These are phyloP conservation scores for Neurospora tetraspora DNA, from an alignment of 495 filamentous ascomycete species.

Conservation along the genomic window DNA sequence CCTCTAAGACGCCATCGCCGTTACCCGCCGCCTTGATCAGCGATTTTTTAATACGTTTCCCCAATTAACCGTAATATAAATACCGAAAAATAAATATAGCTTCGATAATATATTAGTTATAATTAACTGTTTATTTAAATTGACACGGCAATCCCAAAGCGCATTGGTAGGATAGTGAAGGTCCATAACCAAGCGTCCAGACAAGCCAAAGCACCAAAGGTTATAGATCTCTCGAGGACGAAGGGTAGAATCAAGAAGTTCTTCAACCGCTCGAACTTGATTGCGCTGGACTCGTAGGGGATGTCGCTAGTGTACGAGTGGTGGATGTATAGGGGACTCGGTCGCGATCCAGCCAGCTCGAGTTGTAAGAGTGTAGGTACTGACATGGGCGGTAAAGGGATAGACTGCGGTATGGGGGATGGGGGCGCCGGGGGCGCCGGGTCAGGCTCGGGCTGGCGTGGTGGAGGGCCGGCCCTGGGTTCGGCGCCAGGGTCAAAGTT, in stretches of 20 bases:
- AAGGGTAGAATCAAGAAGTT: constrained; percentile 80
- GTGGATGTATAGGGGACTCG: constrained; percentile 83
- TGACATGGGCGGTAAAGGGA: constrained; percentile 77
- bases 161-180: constrained; percentile 86
- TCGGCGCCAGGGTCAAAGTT: constrained; percentile 6
- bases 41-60: too few species aligned
- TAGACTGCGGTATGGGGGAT: constrained; percentile 57
- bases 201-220: constrained; percentile 82
- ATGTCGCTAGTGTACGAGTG: constrained; percentile 60
- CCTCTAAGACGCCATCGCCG: constrained; percentile 16
- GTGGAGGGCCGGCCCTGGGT: constrained; percentile 2
- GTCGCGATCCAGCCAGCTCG: constrained; percentile 70
- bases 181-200: constrained; percentile 96
- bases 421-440: constrained; percentile 36
- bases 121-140: too few species aligned
- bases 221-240: constrained; percentile 73
- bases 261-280: constrained; percentile 86
- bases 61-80: too few species aligned
- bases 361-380: constrained; percentile 83
- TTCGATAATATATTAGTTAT: too few species aligned
- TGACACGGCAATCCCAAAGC: constrained; percentile 74
- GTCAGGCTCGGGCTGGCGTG: constrained; percentile 15
- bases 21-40: constrained; percentile 6
- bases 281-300: constrained; percentile 90
- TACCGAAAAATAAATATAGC: too few species aligned